Conservation (phyloP, 2,329 filamentous ascomycete species). For the Ceratocystis variospora region DNA sequence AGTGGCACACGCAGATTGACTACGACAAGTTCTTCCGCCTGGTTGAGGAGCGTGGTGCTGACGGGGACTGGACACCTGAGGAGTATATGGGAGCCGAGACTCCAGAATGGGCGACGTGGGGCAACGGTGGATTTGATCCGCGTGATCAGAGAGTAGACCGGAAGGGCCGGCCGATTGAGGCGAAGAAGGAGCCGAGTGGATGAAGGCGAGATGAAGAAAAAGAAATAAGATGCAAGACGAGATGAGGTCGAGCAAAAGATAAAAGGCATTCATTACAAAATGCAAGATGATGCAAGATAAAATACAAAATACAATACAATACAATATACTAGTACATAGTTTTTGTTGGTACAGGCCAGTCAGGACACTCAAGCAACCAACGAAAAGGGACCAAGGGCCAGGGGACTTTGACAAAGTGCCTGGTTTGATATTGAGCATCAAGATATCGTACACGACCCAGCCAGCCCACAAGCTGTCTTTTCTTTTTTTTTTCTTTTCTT, state of each 20-base stretch:
- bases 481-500: background rate
- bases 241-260: background rate
- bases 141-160: constrained; percentile 74
- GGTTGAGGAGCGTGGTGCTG: constrained; percentile 51
- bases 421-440: constrained; percentile 12
- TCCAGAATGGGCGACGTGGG: constrained; percentile 90
- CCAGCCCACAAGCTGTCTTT: background rate
- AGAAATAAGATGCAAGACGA: background rate
- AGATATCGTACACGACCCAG: constrained; percentile 11
- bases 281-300: background rate
- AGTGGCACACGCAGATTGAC: constrained; percentile 86
- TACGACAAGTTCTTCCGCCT: constrained; percentile 80
- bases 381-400: background rate
- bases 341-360: background rate
- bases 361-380: background rate
- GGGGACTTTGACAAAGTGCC: background rate
- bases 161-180: constrained; percentile 58
- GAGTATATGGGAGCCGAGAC: constrained; percentile 80
- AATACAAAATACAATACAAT: background rate
- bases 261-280: background rate
- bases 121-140: constrained; percentile 86
- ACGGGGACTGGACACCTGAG: constrained; percentile 66
- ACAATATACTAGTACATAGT: constrained; percentile 1
- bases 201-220: background rate
- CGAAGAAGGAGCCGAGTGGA: constrained; percentile 12